These are phyloP conservation scores for Hypholoma sublateritium DNA, from an alignment of 768 basidiomycete genomes.

Conservation along the genomic window DNA sequence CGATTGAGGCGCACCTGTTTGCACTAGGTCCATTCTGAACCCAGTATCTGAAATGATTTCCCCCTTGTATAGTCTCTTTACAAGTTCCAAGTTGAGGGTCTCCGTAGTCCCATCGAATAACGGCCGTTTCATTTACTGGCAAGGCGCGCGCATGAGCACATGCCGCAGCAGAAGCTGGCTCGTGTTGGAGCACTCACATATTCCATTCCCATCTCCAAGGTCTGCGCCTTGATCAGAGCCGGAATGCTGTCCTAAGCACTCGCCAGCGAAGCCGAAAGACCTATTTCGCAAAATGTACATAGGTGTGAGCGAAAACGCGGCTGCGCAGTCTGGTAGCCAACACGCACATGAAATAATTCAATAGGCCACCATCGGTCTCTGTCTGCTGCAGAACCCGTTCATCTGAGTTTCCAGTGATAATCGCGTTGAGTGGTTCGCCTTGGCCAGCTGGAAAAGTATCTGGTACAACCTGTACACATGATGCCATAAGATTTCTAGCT, in stretches of 20 bases:
- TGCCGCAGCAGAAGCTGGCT: no score
- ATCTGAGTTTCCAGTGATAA: constrained; percentile 79
- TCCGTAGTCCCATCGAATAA: constrained; percentile 84
- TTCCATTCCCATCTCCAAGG: constrained; percentile 82
- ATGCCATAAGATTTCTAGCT: background rate
- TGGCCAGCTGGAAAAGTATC: constrained; percentile 67
- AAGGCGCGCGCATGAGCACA: background rate
- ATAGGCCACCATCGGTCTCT: constrained; percentile 65
- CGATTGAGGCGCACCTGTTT: constrained; percentile 46
- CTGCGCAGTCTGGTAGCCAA: background rate
- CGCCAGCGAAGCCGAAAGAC: constrained; percentile 68
- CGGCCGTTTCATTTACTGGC: constrained; percentile 77
- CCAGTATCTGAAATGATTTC: constrained; percentile 91
- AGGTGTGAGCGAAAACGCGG: background rate
- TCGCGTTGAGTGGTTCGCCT: constrained; percentile 85
- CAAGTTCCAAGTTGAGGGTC: constrained; percentile 84
- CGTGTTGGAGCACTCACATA: constrained; percentile 41
- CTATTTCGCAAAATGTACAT: constrained; percentile 29
- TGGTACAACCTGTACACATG: constrained; percentile 41
- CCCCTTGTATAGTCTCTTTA: constrained; percentile 81
- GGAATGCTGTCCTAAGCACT: constrained; percentile 83
- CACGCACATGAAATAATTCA: constrained; percentile 80
- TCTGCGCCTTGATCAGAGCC: constrained; percentile 70
- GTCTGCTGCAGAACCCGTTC: constrained; percentile 60
- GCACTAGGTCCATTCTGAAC: constrained; percentile 64